These are phyloP conservation scores for Malus hybrid DNA, from an alignment of 331 rosid genomes.

Conservation along the genomic window DNA sequence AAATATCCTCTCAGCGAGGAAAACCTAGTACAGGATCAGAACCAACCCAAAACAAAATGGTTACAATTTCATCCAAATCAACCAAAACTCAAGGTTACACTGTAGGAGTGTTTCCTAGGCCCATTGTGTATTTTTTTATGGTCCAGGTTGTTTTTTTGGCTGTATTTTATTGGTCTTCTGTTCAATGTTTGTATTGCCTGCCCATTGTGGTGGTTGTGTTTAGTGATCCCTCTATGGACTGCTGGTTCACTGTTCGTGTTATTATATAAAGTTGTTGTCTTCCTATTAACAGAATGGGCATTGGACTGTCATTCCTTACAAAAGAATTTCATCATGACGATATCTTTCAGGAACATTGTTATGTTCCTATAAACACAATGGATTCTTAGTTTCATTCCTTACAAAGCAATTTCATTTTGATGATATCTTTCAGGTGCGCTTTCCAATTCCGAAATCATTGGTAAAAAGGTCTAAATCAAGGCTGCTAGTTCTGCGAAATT, in stretches of 20 bases:
- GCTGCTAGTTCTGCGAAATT: too few species aligned
- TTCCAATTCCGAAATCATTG: conserved; percentile 65
- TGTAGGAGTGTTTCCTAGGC: neutral
- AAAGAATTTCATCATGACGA: conserved; percentile 5
- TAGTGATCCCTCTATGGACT: neutral
- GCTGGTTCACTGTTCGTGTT: neutral
- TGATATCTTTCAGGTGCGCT: conserved; percentile 54
- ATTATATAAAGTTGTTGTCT: neutral
- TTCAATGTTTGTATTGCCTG: too few species aligned
- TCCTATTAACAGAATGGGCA: neutral
- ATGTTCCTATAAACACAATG: neutral
- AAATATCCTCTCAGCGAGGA: too few species aligned
- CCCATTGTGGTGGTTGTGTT: neutral
- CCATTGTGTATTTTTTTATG: too few species aligned
- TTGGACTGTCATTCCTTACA: conserved; percentile 2
- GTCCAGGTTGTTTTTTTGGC: too few species aligned
- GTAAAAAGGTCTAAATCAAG: conserved; percentile 44
- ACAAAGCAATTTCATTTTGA: conserved; percentile 2
- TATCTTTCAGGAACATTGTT: conserved; percentile 46
- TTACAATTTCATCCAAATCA: too few species aligned
- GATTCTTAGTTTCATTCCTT: conserved; percentile 4
- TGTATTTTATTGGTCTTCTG: too few species aligned
- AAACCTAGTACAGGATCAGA: too few species aligned
- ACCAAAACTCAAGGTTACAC: too few species aligned
- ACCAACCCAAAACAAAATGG: too few species aligned